phyloP scores from a whole-genome alignment of 108 stramenopile genomes.

The Discostella pseudostelligera region DNA sequence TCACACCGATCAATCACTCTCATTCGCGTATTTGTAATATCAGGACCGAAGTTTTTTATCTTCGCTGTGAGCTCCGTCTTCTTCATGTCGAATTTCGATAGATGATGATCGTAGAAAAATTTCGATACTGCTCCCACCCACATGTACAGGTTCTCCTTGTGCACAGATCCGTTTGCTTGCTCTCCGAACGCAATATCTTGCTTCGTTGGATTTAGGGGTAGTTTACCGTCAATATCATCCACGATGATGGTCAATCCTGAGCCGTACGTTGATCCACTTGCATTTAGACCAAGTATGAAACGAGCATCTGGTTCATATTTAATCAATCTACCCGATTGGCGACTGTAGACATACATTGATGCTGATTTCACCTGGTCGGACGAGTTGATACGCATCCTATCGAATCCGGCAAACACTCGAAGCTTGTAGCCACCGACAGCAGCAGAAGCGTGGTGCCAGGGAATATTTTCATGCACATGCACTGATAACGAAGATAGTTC shows the following conservation, averaged over 20 bases:
- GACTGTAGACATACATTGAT: conserved; percentile 49
- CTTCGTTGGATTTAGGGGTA: conserved; percentile 36
- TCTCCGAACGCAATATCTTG: conserved; percentile 31
- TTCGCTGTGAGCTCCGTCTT: conserved; percentile 10
- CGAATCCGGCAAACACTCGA: conserved; percentile 17
- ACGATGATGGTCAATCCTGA: conserved; percentile 25
- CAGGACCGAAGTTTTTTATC: conserved; percentile 9
- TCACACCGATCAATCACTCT: conserved; percentile 18
- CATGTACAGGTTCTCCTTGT: conserved; percentile 37
- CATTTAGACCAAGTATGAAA: conserved; percentile 3
- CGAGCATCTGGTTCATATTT: conserved; percentile 25
- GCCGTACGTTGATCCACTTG: conserved; percentile 15
- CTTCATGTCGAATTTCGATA: conserved; percentile 13
- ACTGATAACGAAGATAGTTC: conserved; percentile 53
- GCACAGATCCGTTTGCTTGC: conserved; percentile 25
- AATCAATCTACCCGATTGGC: conserved; percentile 47
- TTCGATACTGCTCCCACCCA: conserved; percentile 34
- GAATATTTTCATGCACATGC: conserved; percentile 20
- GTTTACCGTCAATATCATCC: conserved; percentile 29
- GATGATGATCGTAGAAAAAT: conserved; percentile 27
- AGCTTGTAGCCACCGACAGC: neutral
- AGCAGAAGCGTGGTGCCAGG: conserved; percentile 9
- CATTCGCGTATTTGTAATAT: neutral
- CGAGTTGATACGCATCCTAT: conserved; percentile 21
- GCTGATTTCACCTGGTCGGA: conserved; percentile 5